Conservation (phyloP, 1,284 basidiomycete species). For the Cryptococcus maquisensis region DNA sequence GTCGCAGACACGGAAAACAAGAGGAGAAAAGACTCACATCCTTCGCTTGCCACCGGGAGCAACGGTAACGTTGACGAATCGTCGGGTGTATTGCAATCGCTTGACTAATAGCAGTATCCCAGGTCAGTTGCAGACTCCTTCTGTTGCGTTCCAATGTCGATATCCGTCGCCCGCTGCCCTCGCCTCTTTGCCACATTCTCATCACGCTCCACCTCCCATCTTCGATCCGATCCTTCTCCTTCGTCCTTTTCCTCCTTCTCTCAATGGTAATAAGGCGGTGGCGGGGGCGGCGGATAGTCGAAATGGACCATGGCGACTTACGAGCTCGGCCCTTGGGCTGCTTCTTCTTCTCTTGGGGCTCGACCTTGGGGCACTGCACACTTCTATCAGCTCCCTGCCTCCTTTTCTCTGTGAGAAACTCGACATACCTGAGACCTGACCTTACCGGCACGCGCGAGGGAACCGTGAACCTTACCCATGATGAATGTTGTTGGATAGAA, state of each 20-base stretch:
- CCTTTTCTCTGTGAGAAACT: neutral
- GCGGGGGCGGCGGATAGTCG: neutral
- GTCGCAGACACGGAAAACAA: neutral
- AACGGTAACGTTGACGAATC: slow-evolving; percentile 80
- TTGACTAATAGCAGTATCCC: slow-evolving; percentile 56
- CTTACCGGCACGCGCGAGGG: slow-evolving; percentile 99
- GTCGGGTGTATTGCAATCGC: slow-evolving; percentile 70
- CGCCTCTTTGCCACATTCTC: neutral
- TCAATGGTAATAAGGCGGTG: neutral
- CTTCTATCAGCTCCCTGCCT: neutral
- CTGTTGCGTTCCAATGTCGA: neutral
- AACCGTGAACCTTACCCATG: slow-evolving; percentile 85
- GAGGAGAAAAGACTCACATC: slow-evolving; percentile 65
- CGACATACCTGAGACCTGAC: slow-evolving; percentile 78
- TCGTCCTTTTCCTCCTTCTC: neutral
- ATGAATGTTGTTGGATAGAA: slow-evolving; percentile 23
- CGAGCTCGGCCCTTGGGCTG: slow-evolving; percentile 86
- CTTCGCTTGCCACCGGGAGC: slow-evolving; percentile 88
- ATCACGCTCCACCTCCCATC: neutral
- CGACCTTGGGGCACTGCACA: slow-evolving; percentile 76
- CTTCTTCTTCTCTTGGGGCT: slow-evolving; percentile 98
- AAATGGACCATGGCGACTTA: slow-evolving; percentile 25
- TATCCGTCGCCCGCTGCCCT: neutral
- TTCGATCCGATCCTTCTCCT: neutral
- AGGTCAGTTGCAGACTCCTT: no score